These are phyloP conservation scores for Nitzschia sp. DNA, from an alignment of 108 stramenopile species.

Conservation along the genomic window DNA sequence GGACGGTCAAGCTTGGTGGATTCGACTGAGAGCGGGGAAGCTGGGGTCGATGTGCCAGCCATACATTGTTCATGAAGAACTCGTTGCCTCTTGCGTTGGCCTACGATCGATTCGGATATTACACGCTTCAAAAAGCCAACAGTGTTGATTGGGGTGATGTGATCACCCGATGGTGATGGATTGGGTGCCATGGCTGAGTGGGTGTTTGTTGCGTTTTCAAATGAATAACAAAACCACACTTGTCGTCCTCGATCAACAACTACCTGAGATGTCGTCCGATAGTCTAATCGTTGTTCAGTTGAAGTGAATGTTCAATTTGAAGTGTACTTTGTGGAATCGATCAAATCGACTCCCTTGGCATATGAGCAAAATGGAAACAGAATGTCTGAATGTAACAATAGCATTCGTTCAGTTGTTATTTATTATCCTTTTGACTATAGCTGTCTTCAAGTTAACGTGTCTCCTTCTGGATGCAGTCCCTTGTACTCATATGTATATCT, in stretches of 20 bases:
- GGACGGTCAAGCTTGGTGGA: neutral
- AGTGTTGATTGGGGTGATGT: neutral
- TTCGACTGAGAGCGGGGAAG: neutral
- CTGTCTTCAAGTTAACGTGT: too few species aligned
- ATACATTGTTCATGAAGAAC: neutral
- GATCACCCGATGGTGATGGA: neutral
- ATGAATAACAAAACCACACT: too few species aligned
- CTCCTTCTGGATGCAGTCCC: too few species aligned
- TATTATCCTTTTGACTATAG: too few species aligned
- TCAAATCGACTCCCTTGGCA: too few species aligned
- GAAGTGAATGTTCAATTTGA: constrained; percentile 4
- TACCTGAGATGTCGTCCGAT: too few species aligned
- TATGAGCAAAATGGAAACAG: too few species aligned
- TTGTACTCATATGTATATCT: too few species aligned
- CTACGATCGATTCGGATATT: constrained; percentile 1
- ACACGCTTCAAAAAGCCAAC: neutral
- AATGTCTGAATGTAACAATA: too few species aligned
- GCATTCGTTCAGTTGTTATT: too few species aligned
- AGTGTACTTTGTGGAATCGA: neutral
- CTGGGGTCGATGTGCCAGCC: neutral
- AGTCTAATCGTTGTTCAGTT: neutral
- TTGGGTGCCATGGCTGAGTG: neutral
- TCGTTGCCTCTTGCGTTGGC: constrained; percentile 1
- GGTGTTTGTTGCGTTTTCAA: too few species aligned
- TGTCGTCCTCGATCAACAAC: too few species aligned